Base-by-base conservation (phyloP, 1,284 basidiomycete genomes). In the Trametes sp. region DNA sequence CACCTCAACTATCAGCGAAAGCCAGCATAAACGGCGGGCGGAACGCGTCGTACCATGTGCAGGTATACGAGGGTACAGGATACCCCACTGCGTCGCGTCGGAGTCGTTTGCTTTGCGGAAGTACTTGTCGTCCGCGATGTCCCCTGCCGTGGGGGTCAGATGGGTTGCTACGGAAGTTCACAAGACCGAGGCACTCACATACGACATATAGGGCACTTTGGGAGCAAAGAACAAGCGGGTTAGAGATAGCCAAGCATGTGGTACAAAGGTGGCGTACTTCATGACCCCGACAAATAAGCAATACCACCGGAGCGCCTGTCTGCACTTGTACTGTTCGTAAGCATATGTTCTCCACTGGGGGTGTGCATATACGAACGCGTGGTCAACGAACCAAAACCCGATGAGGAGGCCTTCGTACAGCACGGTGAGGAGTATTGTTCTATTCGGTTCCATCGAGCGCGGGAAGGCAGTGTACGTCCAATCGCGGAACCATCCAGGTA, bases 91-190 rank as follows among this genome's bases (percentile, higher is more conserved):
- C 4, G 91, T 91, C 49, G 89, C 88, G 70, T 94, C 92, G 3
- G 92, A 93, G 71, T 93, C 91, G 69, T 94, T 94, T 26, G 85
- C 83, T 78, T 94, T 94, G 70, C 91, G 90, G 77, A 94, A 94
- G 78, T 93, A 93, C 66, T 90, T 86, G 73, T 94, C 92, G 72
- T 94, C 92, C 54, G 91, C 86, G 31, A 94, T 85, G 71, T 94
- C 92, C 92, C 92, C 92, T 93, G 70, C 61, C 16, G 31, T 14
- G 28, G 1, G 7, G 8, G n/a, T 59, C 16, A 59, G 57, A 11
- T 14, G 21, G 1, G 28, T 21, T 7, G 19, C 4, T n/a, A n/a
- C n/a, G n/a, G n/a, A n/a, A n/a, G n/a, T n/a, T n/a, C n/a, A n/a
- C n/a, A n/a, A n/a, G n/a, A n/a, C n/a, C n/a, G n/a, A 28, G n/a